Percentiles rank a stretch among this genome's conserved stretches.
Evolutionary conservation across 805 yeast genomes (phyloP).

Genomic region (Myxozyma vanderwaltii): DNA sequence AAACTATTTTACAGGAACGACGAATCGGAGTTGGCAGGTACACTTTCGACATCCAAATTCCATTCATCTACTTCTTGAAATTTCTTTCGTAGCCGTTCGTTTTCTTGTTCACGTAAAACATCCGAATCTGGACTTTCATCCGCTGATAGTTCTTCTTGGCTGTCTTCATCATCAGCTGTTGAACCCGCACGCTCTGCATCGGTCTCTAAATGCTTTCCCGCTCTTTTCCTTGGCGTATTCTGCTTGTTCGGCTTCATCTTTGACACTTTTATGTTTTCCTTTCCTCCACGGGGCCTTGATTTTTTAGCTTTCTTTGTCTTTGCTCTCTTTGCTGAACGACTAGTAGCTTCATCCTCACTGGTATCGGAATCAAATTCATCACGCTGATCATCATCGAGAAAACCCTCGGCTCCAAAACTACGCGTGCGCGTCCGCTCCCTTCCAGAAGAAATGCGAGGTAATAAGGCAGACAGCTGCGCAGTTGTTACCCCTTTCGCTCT

Average conservation of each 20-base stretch:
- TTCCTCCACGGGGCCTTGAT: not conserved
- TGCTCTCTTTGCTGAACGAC: not conserved
- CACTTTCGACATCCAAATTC: constrained; percentile 24
- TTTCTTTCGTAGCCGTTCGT: constrained; percentile 13
- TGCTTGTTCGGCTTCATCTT: not conserved
- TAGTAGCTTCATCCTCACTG: constrained; percentile 3
- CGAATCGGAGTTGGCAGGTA: constrained; percentile 13
- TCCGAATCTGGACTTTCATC: constrained; percentile 4
- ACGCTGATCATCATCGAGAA: not conserved
- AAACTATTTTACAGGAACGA: constrained; percentile 8
- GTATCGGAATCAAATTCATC: constrained; percentile 2
- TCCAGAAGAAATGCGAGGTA: constrained; percentile 13
- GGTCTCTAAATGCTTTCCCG: not conserved
- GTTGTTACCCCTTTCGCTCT: constrained; percentile 7
- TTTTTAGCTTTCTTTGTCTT: not conserved
- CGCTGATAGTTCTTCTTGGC: not conserved
- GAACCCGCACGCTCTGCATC: not conserved
- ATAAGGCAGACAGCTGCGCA: constrained; percentile 22
- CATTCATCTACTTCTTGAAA: constrained; percentile 25
- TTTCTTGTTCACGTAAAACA: constrained; percentile 14
- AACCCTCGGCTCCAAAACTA: not conserved
- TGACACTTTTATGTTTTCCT: not conserved
- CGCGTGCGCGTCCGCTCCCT: constrained; percentile 4
- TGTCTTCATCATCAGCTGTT: not conserved
- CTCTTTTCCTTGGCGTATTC: not conserved